A percentile compares a stretch with the other conserved stretches of the same genome.
Conservation (phyloP, 768 basidiomycete genomes). For the Clathrus columnatus region DNA sequence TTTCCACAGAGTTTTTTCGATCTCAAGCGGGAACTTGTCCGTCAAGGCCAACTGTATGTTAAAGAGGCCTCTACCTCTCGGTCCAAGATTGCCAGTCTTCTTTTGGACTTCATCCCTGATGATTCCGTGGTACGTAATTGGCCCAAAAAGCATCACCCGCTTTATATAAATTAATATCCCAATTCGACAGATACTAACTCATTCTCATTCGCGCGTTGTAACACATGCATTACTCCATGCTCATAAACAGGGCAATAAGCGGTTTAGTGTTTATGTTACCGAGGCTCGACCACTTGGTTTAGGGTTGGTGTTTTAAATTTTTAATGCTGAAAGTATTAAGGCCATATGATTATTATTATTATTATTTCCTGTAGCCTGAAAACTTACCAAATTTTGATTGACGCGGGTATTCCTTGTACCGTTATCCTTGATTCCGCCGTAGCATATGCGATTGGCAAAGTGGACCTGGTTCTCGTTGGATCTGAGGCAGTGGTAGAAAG, state of each 20-base stretch:
- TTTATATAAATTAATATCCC: neutral
- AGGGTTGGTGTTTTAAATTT: constrained; percentile 46
- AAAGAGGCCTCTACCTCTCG: constrained; percentile 77
- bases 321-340: neutral
- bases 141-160: neutral
- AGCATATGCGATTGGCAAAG: constrained; percentile 93
- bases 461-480: constrained; percentile 91
- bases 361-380: constrained; percentile 52
- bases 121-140: constrained; percentile 65
- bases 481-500: constrained; percentile 98
- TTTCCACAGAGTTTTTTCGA: constrained; percentile 64
- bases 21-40: constrained; percentile 75
- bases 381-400: constrained; percentile 80
- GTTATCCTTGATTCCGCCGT: constrained; percentile 95
- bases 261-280: constrained; percentile 96
- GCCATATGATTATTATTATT: neutral
- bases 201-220: constrained; percentile 94
- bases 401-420: constrained; percentile 89
- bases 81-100: constrained; percentile 78
- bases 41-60: constrained; percentile 72
- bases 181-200: constrained; percentile 75
- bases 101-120: constrained; percentile 91
- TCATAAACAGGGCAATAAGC: constrained; percentile 65
- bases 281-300: constrained; percentile 86
- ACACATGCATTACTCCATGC: constrained; percentile 87